Conservation (phyloP, 768 basidiomycete species). For the Boletus bicolor region DNA sequence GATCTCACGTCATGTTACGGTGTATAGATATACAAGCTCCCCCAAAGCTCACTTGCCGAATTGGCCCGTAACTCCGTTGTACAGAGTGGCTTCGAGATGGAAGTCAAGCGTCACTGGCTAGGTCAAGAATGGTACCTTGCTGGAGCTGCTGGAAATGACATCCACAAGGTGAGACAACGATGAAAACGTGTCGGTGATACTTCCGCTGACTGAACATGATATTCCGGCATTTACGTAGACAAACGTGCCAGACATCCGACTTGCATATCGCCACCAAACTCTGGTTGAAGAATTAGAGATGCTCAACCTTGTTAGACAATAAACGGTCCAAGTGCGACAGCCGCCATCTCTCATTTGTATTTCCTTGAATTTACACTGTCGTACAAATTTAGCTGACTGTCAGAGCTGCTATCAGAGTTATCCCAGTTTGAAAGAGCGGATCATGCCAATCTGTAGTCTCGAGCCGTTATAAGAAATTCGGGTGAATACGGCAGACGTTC, state of each 20-base stretch:
- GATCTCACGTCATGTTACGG: background rate
- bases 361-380: background rate
- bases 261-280: constrained; percentile 90
- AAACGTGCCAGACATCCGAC: constrained; percentile 91
- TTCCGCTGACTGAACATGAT: constrained; percentile 6
- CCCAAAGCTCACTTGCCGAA: constrained; percentile 92
- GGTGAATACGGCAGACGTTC: no score
- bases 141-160: constrained; percentile 92
- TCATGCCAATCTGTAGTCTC: no score
- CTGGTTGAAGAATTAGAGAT: constrained; percentile 80
- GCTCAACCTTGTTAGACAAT: constrained; percentile 38
- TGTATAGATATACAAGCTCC: constrained; percentile 88
- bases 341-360: background rate
- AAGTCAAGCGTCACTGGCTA: constrained; percentile 93
- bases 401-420: background rate
- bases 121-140: constrained; percentile 92
- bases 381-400: background rate
- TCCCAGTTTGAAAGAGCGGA: background rate
- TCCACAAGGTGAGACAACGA: constrained; percentile 68
- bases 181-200: background rate
- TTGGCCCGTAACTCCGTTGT: constrained; percentile 96
- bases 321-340: background rate
- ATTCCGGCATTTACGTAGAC: constrained; percentile 49
- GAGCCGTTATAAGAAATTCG: no score
- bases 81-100: constrained; percentile 98